phyloP scores from a whole-genome alignment of 441 rosid species.

The Flueggea neowawraea region DNA sequence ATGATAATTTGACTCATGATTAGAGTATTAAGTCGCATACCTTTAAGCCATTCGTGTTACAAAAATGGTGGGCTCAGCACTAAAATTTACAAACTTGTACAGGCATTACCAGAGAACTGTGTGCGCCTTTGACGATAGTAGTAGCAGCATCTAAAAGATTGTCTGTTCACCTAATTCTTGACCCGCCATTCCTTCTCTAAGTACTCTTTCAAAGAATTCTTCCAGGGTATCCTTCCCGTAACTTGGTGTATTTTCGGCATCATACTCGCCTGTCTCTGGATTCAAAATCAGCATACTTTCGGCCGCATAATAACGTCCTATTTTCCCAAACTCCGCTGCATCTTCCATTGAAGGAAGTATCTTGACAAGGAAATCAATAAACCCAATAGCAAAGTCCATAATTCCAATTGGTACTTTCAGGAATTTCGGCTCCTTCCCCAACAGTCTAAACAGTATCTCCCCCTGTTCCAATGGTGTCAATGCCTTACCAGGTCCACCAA shows the following conservation, averaged over 20 bases:
- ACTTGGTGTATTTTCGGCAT: conserved; percentile 83
- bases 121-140: too few species aligned
- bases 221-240: conserved; percentile 86
- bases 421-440: conserved; percentile 82
- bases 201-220: conserved; percentile 66
- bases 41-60: too few species aligned
- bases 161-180: conserved; percentile 94
- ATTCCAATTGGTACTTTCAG: conserved; percentile 85
- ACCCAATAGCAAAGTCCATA: conserved; percentile 80
- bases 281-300: conserved; percentile 92
- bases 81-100: conserved; percentile 10
- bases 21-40: too few species aligned
- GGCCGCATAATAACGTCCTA: conserved; percentile 91
- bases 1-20: too few species aligned
- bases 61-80: background rate
- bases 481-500: conserved; percentile 95
- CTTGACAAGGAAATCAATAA: conserved; percentile 66
- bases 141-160: conserved; percentile 29
- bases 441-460: conserved; percentile 63
- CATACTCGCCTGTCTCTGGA: conserved; percentile 79
- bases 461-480: conserved; percentile 92
- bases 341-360: conserved; percentile 79
- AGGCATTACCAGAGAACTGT: background rate
- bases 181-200: conserved; percentile 90
- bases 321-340: conserved; percentile 94